A percentile compares a stretch with the other conserved stretches of the same genome.
Evolutionary conservation across 352 stramenopile genomes (phyloP).

Genomic region (Pythium brassicae): DNA sequence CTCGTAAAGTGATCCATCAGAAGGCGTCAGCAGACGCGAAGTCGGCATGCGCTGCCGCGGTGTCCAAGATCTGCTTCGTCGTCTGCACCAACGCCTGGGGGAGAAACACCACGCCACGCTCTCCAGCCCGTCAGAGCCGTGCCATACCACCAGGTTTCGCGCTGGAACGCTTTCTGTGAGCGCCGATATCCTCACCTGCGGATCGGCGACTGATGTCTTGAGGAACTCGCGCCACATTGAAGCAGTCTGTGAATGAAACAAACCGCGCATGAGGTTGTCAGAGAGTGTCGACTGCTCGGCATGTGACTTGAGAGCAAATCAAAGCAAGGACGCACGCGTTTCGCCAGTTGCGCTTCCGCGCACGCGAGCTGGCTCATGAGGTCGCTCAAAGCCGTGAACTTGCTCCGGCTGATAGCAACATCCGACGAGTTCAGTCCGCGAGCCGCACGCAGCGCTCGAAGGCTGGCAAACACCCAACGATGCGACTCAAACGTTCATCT

Average conservation of each 20-base stretch:
- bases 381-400: constrained; percentile 30
- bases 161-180: background rate
- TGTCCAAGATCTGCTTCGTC: constrained; percentile 40
- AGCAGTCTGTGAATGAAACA: too few species aligned
- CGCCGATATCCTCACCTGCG: constrained; percentile 17
- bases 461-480: background rate
- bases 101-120: background rate
- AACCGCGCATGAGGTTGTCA: too few species aligned
- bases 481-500: background rate
- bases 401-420: constrained; percentile 22
- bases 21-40: background rate
- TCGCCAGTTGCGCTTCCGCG: constrained; percentile 51
- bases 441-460: background rate
- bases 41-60: constrained; percentile 3
- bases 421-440: background rate
- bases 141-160: background rate
- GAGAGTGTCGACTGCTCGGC: background rate
- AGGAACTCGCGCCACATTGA: constrained; percentile 50
- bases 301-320: background rate
- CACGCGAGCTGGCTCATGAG: constrained; percentile 60
- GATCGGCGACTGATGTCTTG: constrained; percentile 30
- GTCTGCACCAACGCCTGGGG: constrained; percentile 27
- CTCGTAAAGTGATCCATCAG: background rate
- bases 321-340: constrained; percentile 23
- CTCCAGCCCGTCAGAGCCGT: background rate